Percentiles rank a stretch among this genome's conserved stretches.
Evolutionary conservation across 2,329 filamentous ascomycete species (phyloP).

Genomic region (Tolypocladium paradoxum): DNA sequence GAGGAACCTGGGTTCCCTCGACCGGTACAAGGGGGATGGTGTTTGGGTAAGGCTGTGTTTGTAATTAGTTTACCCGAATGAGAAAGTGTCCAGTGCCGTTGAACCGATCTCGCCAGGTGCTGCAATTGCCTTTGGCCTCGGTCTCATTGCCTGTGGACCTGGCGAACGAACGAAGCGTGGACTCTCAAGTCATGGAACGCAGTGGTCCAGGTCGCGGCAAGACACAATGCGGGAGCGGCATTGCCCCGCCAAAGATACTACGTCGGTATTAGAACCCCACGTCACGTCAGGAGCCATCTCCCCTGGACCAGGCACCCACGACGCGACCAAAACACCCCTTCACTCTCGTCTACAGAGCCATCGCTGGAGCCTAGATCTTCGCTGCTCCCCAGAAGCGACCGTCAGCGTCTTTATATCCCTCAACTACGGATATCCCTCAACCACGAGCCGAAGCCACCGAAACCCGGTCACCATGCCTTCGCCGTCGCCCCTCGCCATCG

Average conservation of each 20-base stretch:
- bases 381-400: neutral
- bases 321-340: neutral
- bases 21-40: neutral
- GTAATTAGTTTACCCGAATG: neutral
- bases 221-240: neutral
- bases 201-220: neutral
- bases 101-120: neutral
- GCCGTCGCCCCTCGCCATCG: conserved; percentile 66
- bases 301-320: neutral
- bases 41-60: neutral
- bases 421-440: neutral
- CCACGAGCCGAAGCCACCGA: neutral
- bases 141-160: neutral
- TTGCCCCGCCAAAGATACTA: neutral
- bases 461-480: conserved; percentile 51
- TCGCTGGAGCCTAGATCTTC: neutral
- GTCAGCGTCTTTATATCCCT: neutral
- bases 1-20: neutral
- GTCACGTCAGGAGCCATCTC: neutral
- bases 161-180: neutral
- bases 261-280: neutral
- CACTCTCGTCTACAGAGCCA: neutral
- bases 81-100: neutral
- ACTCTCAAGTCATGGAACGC: neutral
- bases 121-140: neutral